Base-by-base conservation (phyloP, 75 land plant genomes). In the Gnetum montanum region DNA sequence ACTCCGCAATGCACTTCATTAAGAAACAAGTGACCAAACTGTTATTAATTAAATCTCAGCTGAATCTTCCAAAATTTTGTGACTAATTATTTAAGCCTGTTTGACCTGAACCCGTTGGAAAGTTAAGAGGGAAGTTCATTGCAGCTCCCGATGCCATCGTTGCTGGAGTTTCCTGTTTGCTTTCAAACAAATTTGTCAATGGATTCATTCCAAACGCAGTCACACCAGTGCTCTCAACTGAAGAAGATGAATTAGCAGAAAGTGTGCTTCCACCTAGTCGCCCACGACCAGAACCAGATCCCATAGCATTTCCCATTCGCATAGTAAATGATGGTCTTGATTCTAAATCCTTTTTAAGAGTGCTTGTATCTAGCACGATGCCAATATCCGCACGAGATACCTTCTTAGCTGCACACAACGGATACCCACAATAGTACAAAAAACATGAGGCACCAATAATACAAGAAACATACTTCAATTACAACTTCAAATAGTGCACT, bases 371-470 rank as follows among this genome's bases (percentile, higher is more conserved):
- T 22, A 85, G 76, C 20, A 85, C 78, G 50, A 94, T 69, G 0
- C 99, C 99, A 41, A 90, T 70, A 65, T 95, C 96, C 24, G 70
- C 82, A 26, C 86, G 65, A 33, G 71, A 58, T 35, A 72, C 68
- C n/a, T n/a, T n/a, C 65, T 86, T 95, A 34, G 99, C 98, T 94
- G 90, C 63, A 56, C n/a, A n/a, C n/a, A n/a, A n/a, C n/a, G n/a
- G n/a, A n/a, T n/a, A n/a, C n/a, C n/a, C n/a, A n/a, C n/a, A n/a
- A n/a, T n/a, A n/a, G n/a, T n/a, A 43, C 54, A 23, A 46, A 47
- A 22, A 7, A 66, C 13, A 26, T 22, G 34, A 20, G 12, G 36
- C 6, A 64, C 25, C 62, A 62, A 16, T 29, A 43, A 4, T 6
- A 38, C 22, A 25, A 35, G 19, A 63, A 41, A 24, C 4, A 25